phyloP scores from a whole-genome alignment of 306 rosid species.

The Acacia confusa region DNA sequence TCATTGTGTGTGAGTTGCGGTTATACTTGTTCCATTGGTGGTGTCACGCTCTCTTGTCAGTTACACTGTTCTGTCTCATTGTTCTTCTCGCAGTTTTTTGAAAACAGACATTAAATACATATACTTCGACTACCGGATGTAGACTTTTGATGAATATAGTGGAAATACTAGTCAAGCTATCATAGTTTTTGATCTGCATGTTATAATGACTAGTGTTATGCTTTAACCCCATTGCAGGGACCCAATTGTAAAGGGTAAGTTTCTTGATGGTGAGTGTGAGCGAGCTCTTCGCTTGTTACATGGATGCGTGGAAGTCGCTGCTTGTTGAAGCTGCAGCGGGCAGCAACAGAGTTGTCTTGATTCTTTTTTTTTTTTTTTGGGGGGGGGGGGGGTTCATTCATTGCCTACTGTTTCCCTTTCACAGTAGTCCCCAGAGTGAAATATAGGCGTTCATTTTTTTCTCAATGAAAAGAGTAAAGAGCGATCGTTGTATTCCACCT shows the following conservation, averaged over 20 bases:
- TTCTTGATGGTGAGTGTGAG: constrained; percentile 19
- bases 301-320: constrained; percentile 59
- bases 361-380: neutral
- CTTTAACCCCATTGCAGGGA: constrained; percentile 8
- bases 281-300: constrained; percentile 53
- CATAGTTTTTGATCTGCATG: neutral
- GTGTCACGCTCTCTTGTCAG: neutral
- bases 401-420: neutral
- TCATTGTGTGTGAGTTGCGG: neutral
- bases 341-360: constrained; percentile 29
- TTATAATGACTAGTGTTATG: neutral
- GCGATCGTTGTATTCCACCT: neutral
- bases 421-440: neutral
- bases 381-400: neutral
- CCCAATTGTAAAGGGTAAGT: constrained; percentile 25
- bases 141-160: neutral
- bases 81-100: neutral
- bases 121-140: neutral
- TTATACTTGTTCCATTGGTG: neutral
- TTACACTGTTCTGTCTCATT: neutral
- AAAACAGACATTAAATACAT: neutral
- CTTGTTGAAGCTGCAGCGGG: constrained; percentile 18
- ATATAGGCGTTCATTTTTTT: neutral
- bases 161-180: neutral
- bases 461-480: neutral